Conservation (phyloP, 2,329 filamentous ascomycete species). For the Ascomycota sp. region DNA sequence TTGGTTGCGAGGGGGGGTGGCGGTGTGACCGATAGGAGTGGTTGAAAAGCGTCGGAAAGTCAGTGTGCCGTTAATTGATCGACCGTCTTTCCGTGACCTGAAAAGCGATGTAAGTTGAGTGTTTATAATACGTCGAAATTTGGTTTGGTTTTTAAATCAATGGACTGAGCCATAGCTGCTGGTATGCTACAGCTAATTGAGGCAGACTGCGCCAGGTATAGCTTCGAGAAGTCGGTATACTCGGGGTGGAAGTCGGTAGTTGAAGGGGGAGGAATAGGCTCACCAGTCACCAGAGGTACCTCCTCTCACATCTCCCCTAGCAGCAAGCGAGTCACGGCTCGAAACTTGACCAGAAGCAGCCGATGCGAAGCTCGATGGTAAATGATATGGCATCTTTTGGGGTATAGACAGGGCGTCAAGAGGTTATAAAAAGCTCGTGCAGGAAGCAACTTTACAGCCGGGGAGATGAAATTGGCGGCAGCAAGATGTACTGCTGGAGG, state of each 20-base stretch:
- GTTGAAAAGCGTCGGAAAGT: slow-evolving; percentile 45
- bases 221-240: neutral
- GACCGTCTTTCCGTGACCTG: slow-evolving; percentile 38
- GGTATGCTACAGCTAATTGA: too few species aligned
- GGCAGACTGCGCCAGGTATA: neutral
- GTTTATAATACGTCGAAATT: neutral
- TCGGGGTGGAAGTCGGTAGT: neutral
- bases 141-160: too few species aligned
- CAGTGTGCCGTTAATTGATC: slow-evolving; percentile 39
- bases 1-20: slow-evolving; percentile 15
- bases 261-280: slow-evolving; percentile 14
- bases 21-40: slow-evolving; percentile 25
- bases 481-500: too few species aligned
- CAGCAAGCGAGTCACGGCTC: slow-evolving; percentile 37
- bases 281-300: slow-evolving; percentile 52
- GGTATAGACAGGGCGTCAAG: too few species aligned
- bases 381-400: slow-evolving; percentile 51
- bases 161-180: too few species aligned
- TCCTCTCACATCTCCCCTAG: slow-evolving; percentile 35
- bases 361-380: slow-evolving; percentile 69
- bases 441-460: too few species aligned
- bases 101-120: neutral
- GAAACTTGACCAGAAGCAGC: slow-evolving; percentile 57
- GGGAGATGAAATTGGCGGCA: too few species aligned
- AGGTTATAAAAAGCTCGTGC: too few species aligned